These are phyloP conservation scores for sunflower (Helianthus annuus) DNA, from an alignment of 129 eudicot species.

Conservation along the genomic window HanXRQr2.0-SUNRISE NC_035443.2:95983253-95983752, in stretches of 20 bases:
- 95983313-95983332: too few species aligned
- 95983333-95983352: too few species aligned
- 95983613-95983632: neutral
- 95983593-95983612: constrained; percentile 51
- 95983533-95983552: constrained; percentile 62
- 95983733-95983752: constrained; percentile 80
- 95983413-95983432: neutral
- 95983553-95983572: constrained; percentile 60
- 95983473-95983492: constrained; percentile 73
- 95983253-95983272: too few species aligned
- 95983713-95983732: constrained; percentile 94
- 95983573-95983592: constrained; percentile 50
- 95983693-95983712: constrained; percentile 82
- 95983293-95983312: too few species aligned
- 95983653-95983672: constrained; percentile 48
- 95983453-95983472: constrained; percentile 73
- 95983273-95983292: too few species aligned
- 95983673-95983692: constrained; percentile 66
- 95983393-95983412: too few species aligned
- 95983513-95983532: constrained; percentile 81
- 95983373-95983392: too few species aligned
- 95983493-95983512: constrained; percentile 48
- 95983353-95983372: too few species aligned
- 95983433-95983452: constrained; percentile 39
- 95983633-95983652: neutral